These are phyloP conservation scores for Gyrodon lividus DNA, from an alignment of 768 basidiomycete genomes.

Conservation along the genomic window DNA sequence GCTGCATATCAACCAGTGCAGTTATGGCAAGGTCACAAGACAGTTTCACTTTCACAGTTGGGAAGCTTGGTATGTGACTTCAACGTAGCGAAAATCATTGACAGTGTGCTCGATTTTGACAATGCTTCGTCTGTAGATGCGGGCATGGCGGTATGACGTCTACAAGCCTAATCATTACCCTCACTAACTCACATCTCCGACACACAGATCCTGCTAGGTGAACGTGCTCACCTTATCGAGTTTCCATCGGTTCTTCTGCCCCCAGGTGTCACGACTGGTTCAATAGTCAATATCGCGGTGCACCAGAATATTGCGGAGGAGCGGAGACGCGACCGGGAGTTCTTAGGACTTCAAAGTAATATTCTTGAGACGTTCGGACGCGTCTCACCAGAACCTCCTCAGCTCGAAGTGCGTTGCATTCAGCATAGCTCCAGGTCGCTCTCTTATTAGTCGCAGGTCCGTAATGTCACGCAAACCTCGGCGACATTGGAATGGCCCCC, in stretches of 20 bases:
- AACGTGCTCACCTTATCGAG: conserved; percentile 94
- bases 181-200: conserved; percentile 2
- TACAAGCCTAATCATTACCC: not conserved
- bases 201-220: conserved; percentile 81
- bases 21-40: conserved; percentile 46
- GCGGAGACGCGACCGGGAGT: conserved; percentile 73
- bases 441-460: conserved; percentile 49
- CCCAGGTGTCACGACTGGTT: conserved; percentile 88
- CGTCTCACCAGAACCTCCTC: conserved; percentile 64
- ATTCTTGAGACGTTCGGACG: conserved; percentile 77
- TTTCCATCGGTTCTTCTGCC: conserved; percentile 96
- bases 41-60: conserved; percentile 89
- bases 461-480: conserved; percentile 95
- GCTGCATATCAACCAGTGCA: conserved; percentile 4
- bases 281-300: conserved; percentile 96
- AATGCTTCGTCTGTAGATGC: conserved; percentile 58
- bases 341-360: conserved; percentile 79
- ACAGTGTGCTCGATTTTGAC: conserved; percentile 11
- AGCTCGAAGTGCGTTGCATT: conserved; percentile 57
- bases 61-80: conserved; percentile 77
- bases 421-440: not conserved
- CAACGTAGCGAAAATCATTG: not conserved
- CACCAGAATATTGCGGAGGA: conserved; percentile 86
- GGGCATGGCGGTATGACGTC: conserved; percentile 78
- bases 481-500: conserved; percentile 95